Evolutionary conservation across 306 rosid species (phyloP), one percentile per base, ranked within the genome.

Genomic region (Cucurbita pepo): DNA sequence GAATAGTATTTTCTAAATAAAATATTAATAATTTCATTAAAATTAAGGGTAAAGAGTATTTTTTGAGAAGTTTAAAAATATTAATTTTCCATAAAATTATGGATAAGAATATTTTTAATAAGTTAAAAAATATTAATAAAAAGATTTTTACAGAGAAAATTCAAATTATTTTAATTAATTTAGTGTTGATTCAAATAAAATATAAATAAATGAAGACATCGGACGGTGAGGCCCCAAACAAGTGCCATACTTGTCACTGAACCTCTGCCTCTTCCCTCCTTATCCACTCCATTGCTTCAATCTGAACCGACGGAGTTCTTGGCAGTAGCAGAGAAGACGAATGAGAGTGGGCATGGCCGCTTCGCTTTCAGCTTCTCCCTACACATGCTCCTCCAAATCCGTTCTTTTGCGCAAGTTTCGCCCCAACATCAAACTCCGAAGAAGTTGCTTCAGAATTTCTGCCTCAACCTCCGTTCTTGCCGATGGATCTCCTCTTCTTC

Each of bases 401-500:
- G 43, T 4, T 19, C 8, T 40, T 57, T 10, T 57, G 8, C 56
- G 21, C n/a, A 73, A 38, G 25, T 52, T 16, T 21, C 5, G 16
- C 54, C 21, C 63, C 67, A 73, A 22, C 15, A 43, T 56, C 76
- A 73, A 44, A 13, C 16, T 43, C 47, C 38, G 45, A 73, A 40
- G 16, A 36, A 25, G 3, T 55, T 74, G 72, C 78, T 79, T 86
- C 48, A 83, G 76, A 59, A 77, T 86, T 3, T 57, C 84, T 60
- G 87, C 85, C 54, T 89, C 92, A 48, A 83, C 83, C 53, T 89
- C 90, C 50, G 80, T 86, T 82, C 88, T 82, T 38, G 80, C 86
- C 76, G 95, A 87, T 21, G 80, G 84, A 71, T 88, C 92, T 78
- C 81, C 90, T 72, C 92, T 92, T 13, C 88, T 85, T 51, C 90